phyloP scores from a whole-genome alignment of 208 protist genomes.

The Crithidia sp. region DNA sequence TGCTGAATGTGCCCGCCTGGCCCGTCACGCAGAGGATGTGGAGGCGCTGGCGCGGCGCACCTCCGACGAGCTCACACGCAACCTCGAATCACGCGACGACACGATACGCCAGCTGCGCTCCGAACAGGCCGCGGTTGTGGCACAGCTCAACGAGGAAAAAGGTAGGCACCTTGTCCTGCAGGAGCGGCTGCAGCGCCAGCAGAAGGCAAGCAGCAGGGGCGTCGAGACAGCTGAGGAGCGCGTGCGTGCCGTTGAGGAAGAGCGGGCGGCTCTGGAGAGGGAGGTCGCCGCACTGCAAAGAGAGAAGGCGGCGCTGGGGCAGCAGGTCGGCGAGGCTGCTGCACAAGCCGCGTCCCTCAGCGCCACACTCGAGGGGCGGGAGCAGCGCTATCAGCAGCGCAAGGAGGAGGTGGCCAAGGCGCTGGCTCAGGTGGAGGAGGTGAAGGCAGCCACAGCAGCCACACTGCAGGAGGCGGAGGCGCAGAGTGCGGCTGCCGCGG shows the following conservation, averaged over 20 bases:
- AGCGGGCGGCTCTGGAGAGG: slow-evolving; percentile 19
- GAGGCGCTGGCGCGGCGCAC: slow-evolving; percentile 59
- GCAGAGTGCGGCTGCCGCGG: slow-evolving; percentile 42
- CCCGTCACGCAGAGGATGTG: slow-evolving; percentile 60
- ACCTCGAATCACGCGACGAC: slow-evolving; percentile 43
- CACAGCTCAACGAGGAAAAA: slow-evolving; percentile 52
- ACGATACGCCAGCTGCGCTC: slow-evolving; percentile 52
- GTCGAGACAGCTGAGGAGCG: slow-evolving; percentile 35
- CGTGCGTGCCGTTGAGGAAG: slow-evolving; percentile 31
- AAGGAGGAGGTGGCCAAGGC: slow-evolving; percentile 48
- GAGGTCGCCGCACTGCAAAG: slow-evolving; percentile 23
- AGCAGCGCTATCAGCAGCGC: slow-evolving; percentile 49
- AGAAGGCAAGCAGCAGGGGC: slow-evolving; percentile 36
- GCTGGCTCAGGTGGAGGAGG: slow-evolving; percentile 41
- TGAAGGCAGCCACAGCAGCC: slow-evolving; percentile 30
- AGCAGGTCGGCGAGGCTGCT: slow-evolving; percentile 22
- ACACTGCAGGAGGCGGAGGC: slow-evolving; percentile 35
- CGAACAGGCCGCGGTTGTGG: slow-evolving; percentile 48
- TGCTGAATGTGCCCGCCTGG: slow-evolving; percentile 44
- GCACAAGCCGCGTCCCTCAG: slow-evolving; percentile 29
- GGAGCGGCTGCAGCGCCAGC: slow-evolving; percentile 56
- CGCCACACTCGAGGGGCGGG: slow-evolving; percentile 33
- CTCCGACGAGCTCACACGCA: slow-evolving; percentile 51
- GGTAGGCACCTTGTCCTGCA: slow-evolving; percentile 51
- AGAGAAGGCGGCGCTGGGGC: slow-evolving; percentile 24